Base-by-base conservation (phyloP, 164 flowering plant genomes). In the Santalum album region DNA sequence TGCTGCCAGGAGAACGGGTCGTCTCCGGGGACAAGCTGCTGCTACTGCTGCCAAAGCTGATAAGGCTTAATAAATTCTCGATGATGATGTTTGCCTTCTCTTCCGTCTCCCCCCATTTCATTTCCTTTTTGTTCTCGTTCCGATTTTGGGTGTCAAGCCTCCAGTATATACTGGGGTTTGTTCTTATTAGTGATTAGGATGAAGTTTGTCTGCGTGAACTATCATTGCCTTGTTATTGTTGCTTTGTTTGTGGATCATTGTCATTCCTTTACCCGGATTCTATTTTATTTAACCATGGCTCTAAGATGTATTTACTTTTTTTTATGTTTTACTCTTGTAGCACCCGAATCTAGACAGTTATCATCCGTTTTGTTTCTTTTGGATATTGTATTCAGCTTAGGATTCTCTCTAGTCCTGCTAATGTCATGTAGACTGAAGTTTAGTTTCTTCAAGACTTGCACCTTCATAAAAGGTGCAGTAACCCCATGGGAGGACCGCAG, bases 1-100 rank as follows among this genome's bases (percentile, higher is more conserved):
- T 65, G 80, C 78, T 55, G 85, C 85, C 7, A 67, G 82, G 65
- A 73, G 79, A 44, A 80, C 78, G 48, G 85, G 82, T 63, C 78
- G 82, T 51, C 81, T 71, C 19, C 63, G 81, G 25, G 81, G 81
- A 7, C 76, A 74, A 52, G 76, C 78, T 35, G 80, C 83, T 51
- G 83, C 76, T 6, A 58, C 73, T 15, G 83, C 83, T 60, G 35
- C 80, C n/a, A 78, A 75, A 20, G 67, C 75, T 25, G 77, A 78
- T 15, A 73, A 78, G 72, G 67, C 64, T 61, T 58, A 64, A 57
- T 64, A 48, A 52, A 38, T 6, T 18, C 25, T 40, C 38, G 14
- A 29, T 4, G 10, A 14, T 9, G 9, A 29, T 29, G 34, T 9
- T 29, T 36, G 40, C 40, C 40, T 2, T 9, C 15, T 12, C 18